Conservation (phyloP, 352 stramenopile species). For the Pythium vanterpoolii region DNA sequence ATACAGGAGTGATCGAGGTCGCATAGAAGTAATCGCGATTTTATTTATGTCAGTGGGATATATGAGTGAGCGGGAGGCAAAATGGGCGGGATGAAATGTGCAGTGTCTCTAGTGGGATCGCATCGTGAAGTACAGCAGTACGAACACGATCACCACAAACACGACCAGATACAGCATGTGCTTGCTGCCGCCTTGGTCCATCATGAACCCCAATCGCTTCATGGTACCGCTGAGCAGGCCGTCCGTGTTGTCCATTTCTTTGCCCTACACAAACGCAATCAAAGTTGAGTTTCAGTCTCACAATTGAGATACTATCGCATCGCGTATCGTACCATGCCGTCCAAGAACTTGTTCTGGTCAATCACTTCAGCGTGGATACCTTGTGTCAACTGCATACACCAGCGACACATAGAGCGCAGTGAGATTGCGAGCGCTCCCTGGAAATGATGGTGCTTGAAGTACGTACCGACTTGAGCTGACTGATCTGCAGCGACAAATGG, state of each 20-base stretch:
- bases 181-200: conserved; percentile 84
- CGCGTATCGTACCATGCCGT: conserved; percentile 59
- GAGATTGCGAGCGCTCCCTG: not conserved
- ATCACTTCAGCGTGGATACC: conserved; percentile 79
- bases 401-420: not conserved
- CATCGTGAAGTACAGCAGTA: conserved; percentile 82
- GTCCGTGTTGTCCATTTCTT: conserved; percentile 85
- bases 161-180: conserved; percentile 87
- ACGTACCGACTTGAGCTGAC: conserved; percentile 76
- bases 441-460: not conserved
- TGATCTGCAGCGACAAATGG: conserved; percentile 85
- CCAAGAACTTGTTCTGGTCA: conserved; percentile 80
- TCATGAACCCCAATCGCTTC: conserved; percentile 82
- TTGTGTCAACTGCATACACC: conserved; percentile 53
- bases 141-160: conserved; percentile 84
- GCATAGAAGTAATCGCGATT: too few species aligned
- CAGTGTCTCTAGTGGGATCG: conserved; percentile 46
- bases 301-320: not conserved
- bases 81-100: not conserved
- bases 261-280: conserved; percentile 39
- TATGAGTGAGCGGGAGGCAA: not conserved
- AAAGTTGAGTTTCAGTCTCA: not conserved
- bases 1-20: not conserved
- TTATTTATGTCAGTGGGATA: not conserved
- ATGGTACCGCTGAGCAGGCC: conserved; percentile 81